These are phyloP conservation scores for Aschersonia sp. DNA, from an alignment of 2,329 filamentous ascomycete species.

Conservation along the genomic window DNA sequence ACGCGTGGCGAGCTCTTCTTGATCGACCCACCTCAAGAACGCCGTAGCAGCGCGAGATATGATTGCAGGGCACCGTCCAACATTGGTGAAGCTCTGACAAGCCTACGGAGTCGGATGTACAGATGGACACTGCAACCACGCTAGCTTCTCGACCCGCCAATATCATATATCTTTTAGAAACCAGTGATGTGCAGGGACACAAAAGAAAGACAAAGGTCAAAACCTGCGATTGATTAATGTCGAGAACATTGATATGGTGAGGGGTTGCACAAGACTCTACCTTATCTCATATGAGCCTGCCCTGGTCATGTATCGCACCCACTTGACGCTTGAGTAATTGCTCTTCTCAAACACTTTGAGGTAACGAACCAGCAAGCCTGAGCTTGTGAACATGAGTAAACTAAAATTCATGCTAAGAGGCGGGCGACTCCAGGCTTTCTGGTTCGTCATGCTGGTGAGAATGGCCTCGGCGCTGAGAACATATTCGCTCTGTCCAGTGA, in stretches of 20 bases:
- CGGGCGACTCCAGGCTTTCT: constrained; percentile 91
- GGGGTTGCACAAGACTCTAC: constrained; percentile 25
- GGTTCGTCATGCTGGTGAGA: constrained; percentile 92
- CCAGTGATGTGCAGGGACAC: too few species aligned
- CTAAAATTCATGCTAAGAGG: constrained; percentile 87
- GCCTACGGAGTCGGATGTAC: too few species aligned
- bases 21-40: too few species aligned
- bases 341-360: constrained; percentile 98
- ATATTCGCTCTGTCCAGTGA: constrained; percentile 93
- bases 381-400: constrained; percentile 95
- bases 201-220: too few species aligned
- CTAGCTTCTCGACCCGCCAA: too few species aligned
- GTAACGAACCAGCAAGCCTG: constrained; percentile 80
- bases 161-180: too few species aligned
- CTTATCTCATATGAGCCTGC: constrained; percentile 96
- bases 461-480: constrained; percentile 89
- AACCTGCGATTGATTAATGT: background rate
- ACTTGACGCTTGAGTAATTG: constrained; percentile 97
- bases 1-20: too few species aligned
- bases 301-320: constrained; percentile 97
- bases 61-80: too few species aligned
- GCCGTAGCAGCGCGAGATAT: too few species aligned
- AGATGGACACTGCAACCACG: too few species aligned
- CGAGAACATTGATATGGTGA: background rate
- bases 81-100: too few species aligned